Conservation (phyloP, 2,329 filamentous ascomycete species). For the Penicillium sp. region DNA sequence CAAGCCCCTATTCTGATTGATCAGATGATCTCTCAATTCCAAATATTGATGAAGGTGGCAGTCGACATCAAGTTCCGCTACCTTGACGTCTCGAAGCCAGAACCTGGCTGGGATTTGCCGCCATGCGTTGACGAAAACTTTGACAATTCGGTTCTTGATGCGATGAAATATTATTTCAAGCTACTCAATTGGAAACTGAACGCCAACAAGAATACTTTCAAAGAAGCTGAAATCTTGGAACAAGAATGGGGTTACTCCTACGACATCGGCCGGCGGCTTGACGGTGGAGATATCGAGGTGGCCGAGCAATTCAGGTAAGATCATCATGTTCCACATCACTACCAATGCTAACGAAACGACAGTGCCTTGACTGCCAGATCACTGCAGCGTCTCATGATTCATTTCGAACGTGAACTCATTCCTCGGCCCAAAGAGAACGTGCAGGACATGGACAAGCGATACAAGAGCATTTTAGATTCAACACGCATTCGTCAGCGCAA, state of each 20-base stretch:
- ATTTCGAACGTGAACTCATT: conserved; percentile 88
- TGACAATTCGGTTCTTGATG: conserved; percentile 84
- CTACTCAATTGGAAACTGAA: conserved; percentile 97
- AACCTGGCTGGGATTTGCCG: conserved; percentile 91
- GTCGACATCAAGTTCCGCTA: conserved; percentile 92
- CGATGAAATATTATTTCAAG: conserved; percentile 96
- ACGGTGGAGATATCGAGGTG: conserved; percentile 91
- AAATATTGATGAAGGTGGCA: conserved; percentile 84
- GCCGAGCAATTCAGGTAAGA: conserved; percentile 84
- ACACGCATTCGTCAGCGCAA: conserved; percentile 94
- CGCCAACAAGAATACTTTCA: conserved; percentile 98
- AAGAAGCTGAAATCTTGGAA: conserved; percentile 93
- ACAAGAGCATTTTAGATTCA: conserved; percentile 92
- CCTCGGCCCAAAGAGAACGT: conserved; percentile 77
- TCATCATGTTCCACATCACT: neutral
- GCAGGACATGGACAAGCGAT: conserved; percentile 90
- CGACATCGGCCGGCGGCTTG: conserved; percentile 83
- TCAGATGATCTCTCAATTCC: conserved; percentile 96
- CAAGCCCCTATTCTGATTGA: conserved; percentile 92
- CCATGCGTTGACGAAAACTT: conserved; percentile 97
- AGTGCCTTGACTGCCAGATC: conserved; percentile 87
- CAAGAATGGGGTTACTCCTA: conserved; percentile 99
- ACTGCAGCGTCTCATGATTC: conserved; percentile 77
- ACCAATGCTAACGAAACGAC: conserved; percentile 25
- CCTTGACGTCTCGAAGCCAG: conserved; percentile 73